phyloP scores from a whole-genome alignment of 306 rosid genomes.

The Clitoria ternatea region DNA sequence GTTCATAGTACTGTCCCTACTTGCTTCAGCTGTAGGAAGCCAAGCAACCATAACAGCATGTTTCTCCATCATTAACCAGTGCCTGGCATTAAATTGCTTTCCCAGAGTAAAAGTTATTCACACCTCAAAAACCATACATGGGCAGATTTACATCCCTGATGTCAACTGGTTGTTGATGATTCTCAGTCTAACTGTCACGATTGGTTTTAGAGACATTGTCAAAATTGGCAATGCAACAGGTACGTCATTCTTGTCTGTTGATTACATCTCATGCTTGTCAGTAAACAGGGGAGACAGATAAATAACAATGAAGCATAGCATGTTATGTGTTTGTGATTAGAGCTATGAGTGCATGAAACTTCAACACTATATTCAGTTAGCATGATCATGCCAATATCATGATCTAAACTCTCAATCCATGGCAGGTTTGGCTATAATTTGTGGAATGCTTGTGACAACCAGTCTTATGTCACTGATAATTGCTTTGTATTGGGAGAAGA shows the following conservation, averaged over 20 bases:
- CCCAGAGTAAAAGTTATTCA: slow-evolving; percentile 93
- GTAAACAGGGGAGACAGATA: slow-evolving; percentile 1
- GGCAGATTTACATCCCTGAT: slow-evolving; percentile 90
- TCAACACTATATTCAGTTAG: background rate
- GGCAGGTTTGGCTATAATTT: slow-evolving; percentile 64
- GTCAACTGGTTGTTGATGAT: slow-evolving; percentile 87
- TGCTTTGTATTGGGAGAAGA: slow-evolving; percentile 77
- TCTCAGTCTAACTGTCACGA: slow-evolving; percentile 63
- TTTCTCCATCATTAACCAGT: slow-evolving; percentile 81
- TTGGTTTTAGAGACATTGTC: slow-evolving; percentile 55
- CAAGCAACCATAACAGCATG: slow-evolving; percentile 88
- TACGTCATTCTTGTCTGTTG: slow-evolving; percentile 10
- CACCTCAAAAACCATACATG: slow-evolving; percentile 66
- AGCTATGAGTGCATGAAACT: background rate
- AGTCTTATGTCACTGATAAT: slow-evolving; percentile 72
- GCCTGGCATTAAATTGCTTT: slow-evolving; percentile 78
- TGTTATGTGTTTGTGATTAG: background rate
- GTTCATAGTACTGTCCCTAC: slow-evolving; percentile 48
- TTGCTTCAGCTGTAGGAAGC: slow-evolving; percentile 85
- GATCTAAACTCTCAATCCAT: background rate
- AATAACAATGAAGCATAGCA: background rate
- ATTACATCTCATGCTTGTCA: background rate
- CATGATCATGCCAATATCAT: background rate
- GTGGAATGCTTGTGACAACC: slow-evolving; percentile 78
- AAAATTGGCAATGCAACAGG: slow-evolving; percentile 90